Evolutionary conservation across 2,329 filamentous ascomycete genomes (phyloP), one percentile per base, ranked within the genome.

Genomic region (Periconia digitata): DNA sequence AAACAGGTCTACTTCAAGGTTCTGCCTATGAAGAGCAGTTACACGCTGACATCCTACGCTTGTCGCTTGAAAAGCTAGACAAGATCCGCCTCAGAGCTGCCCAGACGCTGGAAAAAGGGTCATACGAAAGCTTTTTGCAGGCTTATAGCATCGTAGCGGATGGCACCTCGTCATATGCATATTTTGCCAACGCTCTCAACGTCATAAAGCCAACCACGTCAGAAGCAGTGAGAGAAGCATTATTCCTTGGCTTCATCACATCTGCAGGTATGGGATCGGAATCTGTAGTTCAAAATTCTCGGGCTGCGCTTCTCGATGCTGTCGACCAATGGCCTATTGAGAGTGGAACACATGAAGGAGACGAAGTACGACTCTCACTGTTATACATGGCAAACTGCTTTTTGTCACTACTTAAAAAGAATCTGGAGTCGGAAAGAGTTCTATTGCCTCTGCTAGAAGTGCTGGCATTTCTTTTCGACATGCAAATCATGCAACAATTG

Each of bases 61-160:
- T 97, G 13, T 85, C 90, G 2, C 83, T 89, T 0, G 94, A 99
- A 71, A 96, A 95, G 67, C 79, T 97, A 2, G 92, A 97, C 69
- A 88, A 90, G 53, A 87, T 97, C 16, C 84, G 94, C 3, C 40
- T 53, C 16, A 59, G 63, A 42, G 70, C 71, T 6, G 63, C 66
- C 7, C 51, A 58, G 12, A 53, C 62, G 6, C 46, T 64, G 16
- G 50, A 55, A 27, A 43, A 53, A 40, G 50, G 43, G 17, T 22
- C 77, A 73, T 1, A 47, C n/a, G 46, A 53, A n/a, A 44, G 53
- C 17, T 36, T 54, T 8, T 29, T 43, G 13, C 32, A 46, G 4
- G 49, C 47, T 8, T 44, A 48, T 15, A 41, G 40, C n/a, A 39
- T 39, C 7, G 42, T 47, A 3, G 35, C 51, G 3, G 58, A 66